Conservation (phyloP, 1,284 basidiomycete species). For the Entoloma clypeatum region DNA sequence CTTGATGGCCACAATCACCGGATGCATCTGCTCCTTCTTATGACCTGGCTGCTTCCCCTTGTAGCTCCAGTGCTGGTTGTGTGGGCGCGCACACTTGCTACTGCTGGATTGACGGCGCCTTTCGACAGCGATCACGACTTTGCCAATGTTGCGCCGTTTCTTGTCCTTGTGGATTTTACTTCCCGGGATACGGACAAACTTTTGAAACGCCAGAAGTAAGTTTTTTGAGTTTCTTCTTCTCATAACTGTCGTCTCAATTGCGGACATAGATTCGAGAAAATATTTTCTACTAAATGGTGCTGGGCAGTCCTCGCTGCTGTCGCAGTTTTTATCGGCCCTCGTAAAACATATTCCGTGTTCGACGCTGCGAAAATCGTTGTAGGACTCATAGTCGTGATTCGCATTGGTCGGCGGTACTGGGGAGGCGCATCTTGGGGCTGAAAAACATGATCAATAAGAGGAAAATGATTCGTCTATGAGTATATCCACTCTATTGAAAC, state of each 20-base stretch:
- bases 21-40: slow-evolving; percentile 66
- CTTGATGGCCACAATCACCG: slow-evolving; percentile 47
- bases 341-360: slow-evolving; percentile 58
- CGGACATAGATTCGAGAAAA: slow-evolving; percentile 35
- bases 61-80: slow-evolving; percentile 79
- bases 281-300: slow-evolving; percentile 42
- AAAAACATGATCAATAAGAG: no score
- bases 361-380: slow-evolving; percentile 42
- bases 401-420: slow-evolving; percentile 46
- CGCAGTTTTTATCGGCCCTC: slow-evolving; percentile 58
- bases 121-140: slow-evolving; percentile 79
- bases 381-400: slow-evolving; percentile 35
- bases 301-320: slow-evolving; percentile 45
- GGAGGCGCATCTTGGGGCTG: slow-evolving; percentile 31
- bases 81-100: slow-evolving; percentile 83
- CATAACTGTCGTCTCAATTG: slow-evolving; percentile 10
- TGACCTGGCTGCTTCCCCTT: slow-evolving; percentile 82
- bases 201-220: slow-evolving; percentile 39
- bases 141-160: slow-evolving; percentile 60
- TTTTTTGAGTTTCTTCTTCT: slow-evolving; percentile 8
- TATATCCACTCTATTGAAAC: no score
- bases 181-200: slow-evolving; percentile 42
- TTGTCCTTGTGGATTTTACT: slow-evolving; percentile 62
- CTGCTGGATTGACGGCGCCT: slow-evolving; percentile 69
- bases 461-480: no score